These are phyloP conservation scores for Lentinula sp. DNA, from an alignment of 768 basidiomycete species.

Conservation along the genomic window DNA sequence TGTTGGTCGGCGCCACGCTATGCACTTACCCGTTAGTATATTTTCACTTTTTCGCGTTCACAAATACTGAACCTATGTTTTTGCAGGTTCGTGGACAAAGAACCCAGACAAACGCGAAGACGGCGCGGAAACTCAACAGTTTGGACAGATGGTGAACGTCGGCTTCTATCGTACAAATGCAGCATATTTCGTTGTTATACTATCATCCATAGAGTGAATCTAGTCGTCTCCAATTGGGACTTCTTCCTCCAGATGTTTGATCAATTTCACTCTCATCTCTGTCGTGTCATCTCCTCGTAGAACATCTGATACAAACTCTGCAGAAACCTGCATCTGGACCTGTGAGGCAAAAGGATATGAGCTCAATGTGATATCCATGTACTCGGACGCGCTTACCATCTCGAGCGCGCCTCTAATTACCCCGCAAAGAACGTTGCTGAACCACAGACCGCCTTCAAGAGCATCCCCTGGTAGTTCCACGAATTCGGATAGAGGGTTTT, in stretches of 20 bases:
- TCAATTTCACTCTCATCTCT: conserved; percentile 84
- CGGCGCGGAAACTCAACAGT: conserved; percentile 87
- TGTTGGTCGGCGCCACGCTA: conserved; percentile 88
- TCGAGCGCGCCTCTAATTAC: conserved; percentile 90
- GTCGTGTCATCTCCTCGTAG: conserved; percentile 92
- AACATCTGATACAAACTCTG: conserved; percentile 83
- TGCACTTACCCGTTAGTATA: conserved; percentile 79
- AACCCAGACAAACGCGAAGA: conserved; percentile 85
- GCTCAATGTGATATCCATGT: not conserved
- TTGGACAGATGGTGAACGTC: conserved; percentile 37
- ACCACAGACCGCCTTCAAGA: conserved; percentile 91
- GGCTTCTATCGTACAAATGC: not conserved
- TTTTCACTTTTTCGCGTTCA: not conserved
- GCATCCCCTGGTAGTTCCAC: conserved; percentile 94
- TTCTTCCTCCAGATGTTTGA: conserved; percentile 95
- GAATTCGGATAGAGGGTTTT: conserved; percentile 95
- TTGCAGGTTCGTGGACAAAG: conserved; percentile 57
- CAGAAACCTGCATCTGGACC: conserved; percentile 96
- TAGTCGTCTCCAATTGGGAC: conserved; percentile 90
- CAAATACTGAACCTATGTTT: not conserved
- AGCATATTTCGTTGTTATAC: not conserved
- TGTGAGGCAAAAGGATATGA: conserved; percentile 24
- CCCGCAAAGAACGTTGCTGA: conserved; percentile 93
- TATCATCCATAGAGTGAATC: conserved; percentile 9
- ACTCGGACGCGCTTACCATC: conserved; percentile 60